A percentile compares a stretch with the other conserved stretches of the same genome.
Evolutionary conservation across 805 yeast species (phyloP).

Genomic region (Ascoidea asiatica): DNA sequence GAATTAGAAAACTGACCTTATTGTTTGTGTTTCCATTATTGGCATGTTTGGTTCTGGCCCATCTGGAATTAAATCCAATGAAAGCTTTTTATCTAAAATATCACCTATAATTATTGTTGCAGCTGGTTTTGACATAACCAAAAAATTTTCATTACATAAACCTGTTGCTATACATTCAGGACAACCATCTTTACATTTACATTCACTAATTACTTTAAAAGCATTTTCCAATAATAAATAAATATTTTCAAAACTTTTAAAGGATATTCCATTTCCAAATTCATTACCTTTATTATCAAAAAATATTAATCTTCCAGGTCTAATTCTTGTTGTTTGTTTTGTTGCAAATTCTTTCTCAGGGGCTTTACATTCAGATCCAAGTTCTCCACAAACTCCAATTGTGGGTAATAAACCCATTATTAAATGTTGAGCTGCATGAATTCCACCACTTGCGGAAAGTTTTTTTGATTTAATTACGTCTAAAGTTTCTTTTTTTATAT

Average conservation of each 20-base stretch:
- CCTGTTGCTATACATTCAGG: conserved; percentile 81
- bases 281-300: conserved; percentile 76
- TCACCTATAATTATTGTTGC: conserved; percentile 55
- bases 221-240: conserved; percentile 54
- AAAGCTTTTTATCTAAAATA: conserved; percentile 41
- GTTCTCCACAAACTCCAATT: conserved; percentile 62
- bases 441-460: conserved; percentile 72
- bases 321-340: conserved; percentile 49
- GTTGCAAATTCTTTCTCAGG: conserved; percentile 91
- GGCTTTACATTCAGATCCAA: conserved; percentile 90
- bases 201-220: conserved; percentile 39
- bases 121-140: conserved; percentile 81
- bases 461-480: conserved; percentile 41
- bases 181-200: conserved; percentile 56
- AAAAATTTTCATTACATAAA: conserved; percentile 65
- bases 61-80: conserved; percentile 35
- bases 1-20: too few relatives aligned
- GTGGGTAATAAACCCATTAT: conserved; percentile 68
- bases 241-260: conserved; percentile 68
- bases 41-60: conserved; percentile 79
- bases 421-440: conserved; percentile 95
- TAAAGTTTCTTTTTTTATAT: conserved; percentile 57
- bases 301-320: conserved; percentile 83
- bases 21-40: conserved; percentile 18
- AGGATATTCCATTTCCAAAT: conserved; percentile 66